Base-by-base conservation (phyloP, 306 rosid species). In the Medicago lupulina region DNA sequence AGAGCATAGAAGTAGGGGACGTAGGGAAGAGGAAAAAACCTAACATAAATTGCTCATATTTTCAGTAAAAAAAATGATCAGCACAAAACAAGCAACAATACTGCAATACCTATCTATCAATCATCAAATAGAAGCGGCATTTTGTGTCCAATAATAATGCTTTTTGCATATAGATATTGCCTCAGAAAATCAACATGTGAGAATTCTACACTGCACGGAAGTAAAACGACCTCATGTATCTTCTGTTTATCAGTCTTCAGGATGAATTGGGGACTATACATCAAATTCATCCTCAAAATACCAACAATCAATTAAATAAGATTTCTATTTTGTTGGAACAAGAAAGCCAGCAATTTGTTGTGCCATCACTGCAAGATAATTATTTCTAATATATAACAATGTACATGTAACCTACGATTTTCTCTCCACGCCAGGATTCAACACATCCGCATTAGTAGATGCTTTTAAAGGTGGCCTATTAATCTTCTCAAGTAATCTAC, bases 401-500 rank as follows among this genome's bases (percentile, higher is more conserved):
- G 89, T 94, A 90, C 97, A 94, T 23, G 83, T 90, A 81, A 86
- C 77, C 92, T 86, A 89, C 67, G 83, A 82, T 79, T 86, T 87
- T 86, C 89, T 82, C 85, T 77, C 89, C 87, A 83, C 81, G 80
- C 83, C 80, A 44, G 84, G 78, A 78, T 86, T 85, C 78, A 86
- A 90, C 91, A 84, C 81, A 77, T 81, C 88, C 78, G 79, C 86
- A 82, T 73, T 87, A 76, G 81, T 62, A 66, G 90, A 78, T 78
- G 88, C 86, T 83, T 86, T 91, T 67, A 88, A 83, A 53, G 98
- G 96, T 28, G 97, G 97, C 93, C 97, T 89, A 84, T 95, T 95
- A 76, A 95, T 95, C 91, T 92, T 95, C 97, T 92, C 99, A 54
- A 95, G 92, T 87, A 95, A 90, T 86, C 99, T 92, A 89, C 99